phyloP scores from a whole-genome alignment of 2,329 filamentous ascomycete genomes.

The Fusarium sp. region DNA sequence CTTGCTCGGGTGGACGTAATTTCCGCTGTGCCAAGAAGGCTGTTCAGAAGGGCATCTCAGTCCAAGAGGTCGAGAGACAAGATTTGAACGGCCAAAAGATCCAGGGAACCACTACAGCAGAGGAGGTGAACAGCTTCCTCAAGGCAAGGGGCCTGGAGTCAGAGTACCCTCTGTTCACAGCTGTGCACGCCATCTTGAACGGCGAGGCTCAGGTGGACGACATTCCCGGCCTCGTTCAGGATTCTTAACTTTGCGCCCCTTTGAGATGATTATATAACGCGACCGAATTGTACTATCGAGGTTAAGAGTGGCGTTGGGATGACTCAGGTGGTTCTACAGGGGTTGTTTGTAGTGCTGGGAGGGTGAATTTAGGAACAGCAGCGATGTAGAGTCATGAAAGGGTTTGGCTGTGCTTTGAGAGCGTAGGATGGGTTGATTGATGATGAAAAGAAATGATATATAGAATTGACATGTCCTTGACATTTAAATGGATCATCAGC shows the following conservation, averaged over 20 bases:
- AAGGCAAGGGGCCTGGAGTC: constrained; percentile 78
- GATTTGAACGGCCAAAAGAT: constrained; percentile 97
- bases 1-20: constrained; percentile 90
- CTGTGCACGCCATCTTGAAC: constrained; percentile 81
- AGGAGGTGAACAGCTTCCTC: constrained; percentile 90
- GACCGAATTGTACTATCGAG: constrained; percentile 15
- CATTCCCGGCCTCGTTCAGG: constrained; percentile 74
- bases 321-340: constrained; percentile 23
- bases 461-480: constrained; percentile 12
- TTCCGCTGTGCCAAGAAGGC: constrained; percentile 92
- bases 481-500: background rate
- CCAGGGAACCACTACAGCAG: constrained; percentile 91
- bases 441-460: constrained; percentile 2
- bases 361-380: constrained; percentile 21
- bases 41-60: constrained; percentile 78
- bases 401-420: background rate
- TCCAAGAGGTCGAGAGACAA: constrained; percentile 86
- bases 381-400: constrained; percentile 20
- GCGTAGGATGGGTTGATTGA: background rate
- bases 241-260: constrained; percentile 34
- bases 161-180: constrained; percentile 92
- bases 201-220: constrained; percentile 81
- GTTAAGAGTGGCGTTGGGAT: constrained; percentile 38
- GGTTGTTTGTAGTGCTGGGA: constrained; percentile 15
- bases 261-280: background rate